Conservation (phyloP, 2,329 filamentous ascomycete species). For the Nigrospora osmanthi region DNA sequence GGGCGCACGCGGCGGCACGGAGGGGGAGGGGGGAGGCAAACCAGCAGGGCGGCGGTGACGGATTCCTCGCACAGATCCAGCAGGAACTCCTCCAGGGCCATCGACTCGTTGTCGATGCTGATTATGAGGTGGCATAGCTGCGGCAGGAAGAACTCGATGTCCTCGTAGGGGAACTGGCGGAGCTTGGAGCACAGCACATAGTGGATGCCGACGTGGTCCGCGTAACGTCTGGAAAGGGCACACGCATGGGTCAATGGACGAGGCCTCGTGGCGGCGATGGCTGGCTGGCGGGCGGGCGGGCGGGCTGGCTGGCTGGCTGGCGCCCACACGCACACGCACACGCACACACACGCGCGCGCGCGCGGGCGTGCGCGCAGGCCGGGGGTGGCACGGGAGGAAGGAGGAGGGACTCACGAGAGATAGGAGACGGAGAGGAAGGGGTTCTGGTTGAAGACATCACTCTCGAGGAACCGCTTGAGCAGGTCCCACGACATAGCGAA, state of each 20-base stretch:
- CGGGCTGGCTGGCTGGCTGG: neutral
- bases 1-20: neutral
- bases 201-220: slow-evolving; percentile 83
- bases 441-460: slow-evolving; percentile 88
- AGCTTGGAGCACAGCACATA: slow-evolving; percentile 85
- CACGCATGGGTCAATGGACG: neutral
- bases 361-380: neutral
- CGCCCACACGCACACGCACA: too few species aligned
- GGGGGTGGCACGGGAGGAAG: slow-evolving; percentile 5
- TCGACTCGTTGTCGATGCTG: slow-evolving; percentile 83
- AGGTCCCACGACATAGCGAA: slow-evolving; percentile 73
- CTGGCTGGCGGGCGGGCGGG: neutral
- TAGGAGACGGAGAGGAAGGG: slow-evolving; percentile 84
- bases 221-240: slow-evolving; percentile 59
- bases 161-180: slow-evolving; percentile 81
- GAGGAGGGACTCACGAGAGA: slow-evolving; percentile 60
- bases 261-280: too few species aligned
- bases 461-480: slow-evolving; percentile 85
- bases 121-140: slow-evolving; percentile 84
- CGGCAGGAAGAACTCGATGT: slow-evolving; percentile 88
- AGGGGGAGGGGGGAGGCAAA: slow-evolving; percentile 33
- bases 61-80: slow-evolving; percentile 82
- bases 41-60: slow-evolving; percentile 74
- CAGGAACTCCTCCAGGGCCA: slow-evolving; percentile 83
- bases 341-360: neutral